Percentiles rank a stretch among this genome's conserved stretches.
phyloP scores from a whole-genome alignment of 306 rosid genomes.

The Cucurbita maxima region DNA sequence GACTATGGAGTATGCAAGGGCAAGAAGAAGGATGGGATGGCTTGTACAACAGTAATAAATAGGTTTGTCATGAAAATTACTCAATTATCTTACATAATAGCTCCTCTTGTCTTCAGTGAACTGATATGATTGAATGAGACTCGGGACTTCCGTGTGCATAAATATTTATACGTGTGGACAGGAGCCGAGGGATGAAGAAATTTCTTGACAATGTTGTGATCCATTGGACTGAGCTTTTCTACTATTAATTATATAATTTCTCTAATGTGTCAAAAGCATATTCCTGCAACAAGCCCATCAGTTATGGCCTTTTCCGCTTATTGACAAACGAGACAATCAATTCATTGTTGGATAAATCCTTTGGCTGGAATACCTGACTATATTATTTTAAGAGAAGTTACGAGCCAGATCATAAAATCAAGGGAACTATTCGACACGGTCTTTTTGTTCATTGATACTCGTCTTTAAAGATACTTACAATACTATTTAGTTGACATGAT shows the following conservation, averaged over 20 bases:
- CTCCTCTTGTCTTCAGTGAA: background rate
- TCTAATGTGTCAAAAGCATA: background rate
- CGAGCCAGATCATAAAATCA: background rate
- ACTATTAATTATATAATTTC: background rate
- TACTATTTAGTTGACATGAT: background rate
- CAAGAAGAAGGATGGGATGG: conserved; percentile 57
- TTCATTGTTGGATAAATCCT: background rate
- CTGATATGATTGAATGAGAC: background rate
- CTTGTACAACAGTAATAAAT: conserved; percentile 59
- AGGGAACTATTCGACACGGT: background rate
- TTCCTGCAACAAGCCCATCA: background rate
- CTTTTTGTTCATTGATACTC: background rate
- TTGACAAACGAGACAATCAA: background rate
- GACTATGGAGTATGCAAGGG: conserved; percentile 91
- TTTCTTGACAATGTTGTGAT: background rate
- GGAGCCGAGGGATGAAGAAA: background rate
- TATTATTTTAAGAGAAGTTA: background rate
- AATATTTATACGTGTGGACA: background rate
- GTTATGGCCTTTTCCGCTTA: background rate
- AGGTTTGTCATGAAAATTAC: conserved; percentile 27
- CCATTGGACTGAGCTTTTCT: background rate
- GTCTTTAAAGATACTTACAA: background rate
- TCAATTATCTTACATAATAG: background rate
- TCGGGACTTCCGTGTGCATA: background rate
- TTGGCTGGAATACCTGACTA: background rate